A percentile compares a stretch with the other conserved stretches of the same genome.
Evolutionary conservation across 2,329 filamentous ascomycete genomes (phyloP).

Genomic region (Biscogniauxia sp.): DNA sequence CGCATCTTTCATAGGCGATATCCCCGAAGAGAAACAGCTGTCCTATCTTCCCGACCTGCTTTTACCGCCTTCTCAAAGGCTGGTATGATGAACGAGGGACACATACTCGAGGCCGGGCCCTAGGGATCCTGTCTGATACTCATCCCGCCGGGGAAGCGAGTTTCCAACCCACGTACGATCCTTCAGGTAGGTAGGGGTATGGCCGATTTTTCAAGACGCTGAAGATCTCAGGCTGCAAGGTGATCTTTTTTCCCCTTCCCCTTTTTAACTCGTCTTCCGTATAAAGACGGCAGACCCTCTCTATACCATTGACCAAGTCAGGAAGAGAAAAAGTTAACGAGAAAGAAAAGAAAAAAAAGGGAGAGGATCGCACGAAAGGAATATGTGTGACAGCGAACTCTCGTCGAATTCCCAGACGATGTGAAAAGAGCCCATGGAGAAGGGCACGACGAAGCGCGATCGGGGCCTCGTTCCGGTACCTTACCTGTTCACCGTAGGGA

Average conservation of each 20-base stretch:
- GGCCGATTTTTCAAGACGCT: background rate
- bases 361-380: background rate
- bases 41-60: background rate
- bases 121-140: conserved; percentile 12
- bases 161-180: conserved; percentile 3
- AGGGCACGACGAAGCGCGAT: conserved; percentile 10
- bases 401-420: conserved; percentile 6
- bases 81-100: conserved; percentile 4
- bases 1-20: conserved; percentile 10
- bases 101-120: conserved; percentile 7
- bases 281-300: no score
- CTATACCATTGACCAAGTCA: no score
- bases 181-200: conserved; percentile 7
- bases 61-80: conserved; percentile 5
- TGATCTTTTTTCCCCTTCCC: background rate
- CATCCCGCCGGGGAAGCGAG: conserved; percentile 8
- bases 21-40: conserved; percentile 6
- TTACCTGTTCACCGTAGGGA: conserved; percentile 14
- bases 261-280: background rate
- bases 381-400: background rate
- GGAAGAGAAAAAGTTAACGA: no score
- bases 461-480: conserved; percentile 8
- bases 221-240: background rate
- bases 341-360: background rate
- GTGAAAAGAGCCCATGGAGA: conserved; percentile 10